Evolutionary conservation across 108 stramenopile genomes (phyloP), one percentile per base, ranked within the genome.

Genomic region (Mediolabrus comicus): DNA sequence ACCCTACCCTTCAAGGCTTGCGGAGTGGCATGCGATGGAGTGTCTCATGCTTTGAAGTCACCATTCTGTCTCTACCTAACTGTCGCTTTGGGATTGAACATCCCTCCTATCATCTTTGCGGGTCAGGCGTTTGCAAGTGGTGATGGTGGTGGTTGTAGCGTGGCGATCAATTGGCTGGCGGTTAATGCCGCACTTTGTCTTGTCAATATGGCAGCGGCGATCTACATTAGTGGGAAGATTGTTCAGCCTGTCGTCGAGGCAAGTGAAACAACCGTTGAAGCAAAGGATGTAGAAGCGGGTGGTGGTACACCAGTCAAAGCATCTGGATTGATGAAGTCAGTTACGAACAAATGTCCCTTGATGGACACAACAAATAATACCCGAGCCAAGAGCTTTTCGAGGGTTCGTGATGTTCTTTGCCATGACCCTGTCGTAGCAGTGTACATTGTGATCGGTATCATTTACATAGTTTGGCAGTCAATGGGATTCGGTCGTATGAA

Each of bases 341-440:
- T n/a, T n/a, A n/a, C n/a, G n/a, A n/a, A n/a, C n/a, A n/a, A n/a
- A n/a, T n/a, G n/a, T n/a, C n/a, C n/a, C n/a, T n/a, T n/a, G n/a
- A n/a, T n/a, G n/a, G 28, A 30, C 13, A 24, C 22, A 4, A 13
- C 69, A 49, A 13, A 64, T 16, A 26, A 75, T 24, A 59, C 35
- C 30, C 58, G 53, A 29, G 60, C 80, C 46, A 59, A 65, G 30
- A 39, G 28, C 32, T n/a, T 79, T 22, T 34, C 67, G 24, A 72
- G 55, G 8, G 28, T 41, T n/a, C 73, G 83, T 59, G 72, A 90
- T 38, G 74, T 87, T 32, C 62, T 90, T n/a, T 90, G 86, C 60
- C 74, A 90, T 39, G 89, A 90, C 63, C 84, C 79, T n/a, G 39
- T 65, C 4, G 77, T 90, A 51, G 89, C 89, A 9, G 35, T 90